A percentile compares a stretch with the other conserved stretches of the same genome.
Evolutionary conservation across 2,329 filamentous ascomycete genomes (phyloP).

Genomic region (Paraphaeosphaeria sporulosa): DNA sequence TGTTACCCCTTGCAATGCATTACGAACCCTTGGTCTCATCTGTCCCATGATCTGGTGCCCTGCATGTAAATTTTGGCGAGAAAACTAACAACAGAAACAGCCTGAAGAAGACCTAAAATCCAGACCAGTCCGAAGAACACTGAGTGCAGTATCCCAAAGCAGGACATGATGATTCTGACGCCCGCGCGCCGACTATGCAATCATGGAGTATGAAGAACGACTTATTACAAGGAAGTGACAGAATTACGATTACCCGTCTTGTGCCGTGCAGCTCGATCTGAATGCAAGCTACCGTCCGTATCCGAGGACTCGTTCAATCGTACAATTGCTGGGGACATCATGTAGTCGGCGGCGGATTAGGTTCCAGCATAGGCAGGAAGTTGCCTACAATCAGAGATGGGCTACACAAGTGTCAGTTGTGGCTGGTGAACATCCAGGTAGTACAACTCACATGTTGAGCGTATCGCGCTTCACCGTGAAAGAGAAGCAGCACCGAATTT

Average conservation of each 20-base stretch:
- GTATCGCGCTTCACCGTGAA: conserved; percentile 95
- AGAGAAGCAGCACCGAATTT: conserved; percentile 94
- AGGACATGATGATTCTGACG: not conserved
- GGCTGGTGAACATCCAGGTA: not conserved
- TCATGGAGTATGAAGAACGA: not conserved
- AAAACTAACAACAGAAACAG: too few relatives aligned
- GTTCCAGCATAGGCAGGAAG: conserved; percentile 83
- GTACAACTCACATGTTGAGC: conserved; percentile 84
- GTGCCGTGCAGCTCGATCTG: not conserved
- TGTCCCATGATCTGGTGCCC: not conserved
- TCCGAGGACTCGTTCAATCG: conserved; percentile 1
- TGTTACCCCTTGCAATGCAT: not conserved
- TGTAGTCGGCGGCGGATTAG: conserved; percentile 27
- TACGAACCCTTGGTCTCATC: not conserved
- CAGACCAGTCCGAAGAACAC: not conserved
- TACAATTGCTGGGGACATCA: conserved; percentile 8
- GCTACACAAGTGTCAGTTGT: conserved; percentile 53
- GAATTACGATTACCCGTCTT: conserved; percentile 2
- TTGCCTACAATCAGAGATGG: conserved; percentile 96
- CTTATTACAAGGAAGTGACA: not conserved
- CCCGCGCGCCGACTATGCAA: conserved; percentile 3
- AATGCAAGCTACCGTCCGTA: not conserved
- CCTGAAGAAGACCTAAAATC: not conserved
- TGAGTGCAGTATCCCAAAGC: not conserved
- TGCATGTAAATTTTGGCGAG: not conserved